A percentile compares a stretch with the other conserved stretches of the same genome.
These are phyloP conservation scores for Boletus speciosus DNA, from an alignment of 768 basidiomycete genomes.

Conservation along the genomic window DNA sequence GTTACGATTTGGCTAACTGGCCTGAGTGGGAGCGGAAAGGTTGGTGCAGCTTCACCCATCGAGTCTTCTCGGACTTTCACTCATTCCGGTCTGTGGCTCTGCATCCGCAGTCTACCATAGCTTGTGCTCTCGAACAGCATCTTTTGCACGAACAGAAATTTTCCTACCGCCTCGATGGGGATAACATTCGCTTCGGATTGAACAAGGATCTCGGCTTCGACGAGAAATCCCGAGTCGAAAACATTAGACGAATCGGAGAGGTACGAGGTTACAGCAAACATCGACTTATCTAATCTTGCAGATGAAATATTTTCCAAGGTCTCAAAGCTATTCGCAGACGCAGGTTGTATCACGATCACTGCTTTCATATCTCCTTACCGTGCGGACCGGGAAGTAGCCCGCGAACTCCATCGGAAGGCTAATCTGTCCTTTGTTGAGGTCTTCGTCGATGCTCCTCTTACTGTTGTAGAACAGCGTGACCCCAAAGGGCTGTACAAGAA, in stretches of 20 bases:
- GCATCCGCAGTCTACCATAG: constrained; percentile 80
- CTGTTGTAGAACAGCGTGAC: constrained; percentile 86
- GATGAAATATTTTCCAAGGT: constrained; percentile 50
- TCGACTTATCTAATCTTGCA: constrained; percentile 11
- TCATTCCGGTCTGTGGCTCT: background rate
- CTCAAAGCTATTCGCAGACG: constrained; percentile 88
- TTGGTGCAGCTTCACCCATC: constrained; percentile 27
- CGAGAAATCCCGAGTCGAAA: constrained; percentile 87
- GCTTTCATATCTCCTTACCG: constrained; percentile 99
- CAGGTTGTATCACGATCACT: constrained; percentile 81
- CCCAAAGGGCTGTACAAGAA: constrained; percentile 98
- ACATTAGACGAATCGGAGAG: constrained; percentile 97
- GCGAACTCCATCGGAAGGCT: constrained; percentile 73
- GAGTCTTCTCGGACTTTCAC: background rate
- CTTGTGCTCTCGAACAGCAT: constrained; percentile 94
- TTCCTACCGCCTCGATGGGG: constrained; percentile 91
- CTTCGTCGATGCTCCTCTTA: constrained; percentile 88
- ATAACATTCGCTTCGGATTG: constrained; percentile 91
- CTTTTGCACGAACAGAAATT: constrained; percentile 83
- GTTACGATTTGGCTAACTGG: constrained; percentile 97
- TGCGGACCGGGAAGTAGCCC: constrained; percentile 77
- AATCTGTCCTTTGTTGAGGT: constrained; percentile 88
- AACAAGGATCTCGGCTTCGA: constrained; percentile 97
- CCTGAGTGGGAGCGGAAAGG: constrained; percentile 93
- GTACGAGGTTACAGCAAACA: constrained; percentile 36